phyloP scores from a whole-genome alignment of 2,329 filamentous ascomycete genomes.

The Chaetomium globosum region DNA sequence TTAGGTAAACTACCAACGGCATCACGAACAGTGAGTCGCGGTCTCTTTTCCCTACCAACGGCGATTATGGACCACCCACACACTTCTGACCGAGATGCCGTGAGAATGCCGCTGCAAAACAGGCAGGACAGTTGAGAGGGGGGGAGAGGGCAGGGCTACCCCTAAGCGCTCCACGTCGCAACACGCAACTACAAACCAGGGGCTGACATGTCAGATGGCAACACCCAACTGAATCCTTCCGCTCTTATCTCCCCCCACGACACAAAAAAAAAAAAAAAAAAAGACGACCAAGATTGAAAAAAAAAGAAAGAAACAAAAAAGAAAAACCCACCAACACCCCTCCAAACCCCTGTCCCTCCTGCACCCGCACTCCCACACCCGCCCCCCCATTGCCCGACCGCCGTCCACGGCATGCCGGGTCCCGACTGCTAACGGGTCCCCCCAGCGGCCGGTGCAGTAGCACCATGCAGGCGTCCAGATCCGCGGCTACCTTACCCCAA shows the following conservation, averaged over 20 bases:
- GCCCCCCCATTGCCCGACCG: conserved; percentile 1
- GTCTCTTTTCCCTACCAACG: neutral
- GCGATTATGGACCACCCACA: neutral
- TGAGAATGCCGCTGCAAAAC: neutral
- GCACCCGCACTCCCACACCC: conserved; percentile 30
- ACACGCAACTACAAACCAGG: neutral
- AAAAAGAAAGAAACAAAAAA: neutral
- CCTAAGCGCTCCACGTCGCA: neutral
- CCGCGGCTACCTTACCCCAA: conserved; percentile 12
- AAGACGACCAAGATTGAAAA: too few relatives aligned
- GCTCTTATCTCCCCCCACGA: neutral
- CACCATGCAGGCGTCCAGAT: conserved; percentile 32
- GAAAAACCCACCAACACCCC: neutral
- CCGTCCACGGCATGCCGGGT: neutral
- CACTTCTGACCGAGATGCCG: neutral
- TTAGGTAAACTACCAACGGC: neutral
- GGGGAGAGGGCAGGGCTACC: neutral
- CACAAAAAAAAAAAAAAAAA: neutral
- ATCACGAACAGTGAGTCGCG: neutral
- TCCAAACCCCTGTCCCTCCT: conserved; percentile 22
- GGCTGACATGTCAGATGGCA: neutral
- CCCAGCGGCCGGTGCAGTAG: conserved; percentile 29
- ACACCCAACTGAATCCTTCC: too few relatives aligned
- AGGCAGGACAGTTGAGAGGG: neutral
- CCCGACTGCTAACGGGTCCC: neutral